Percentiles rank a stretch among this genome's conserved stretches.
phyloP scores from a whole-genome alignment of 1,139 yeast genomes.

The Scheffersomyces titani region DNA sequence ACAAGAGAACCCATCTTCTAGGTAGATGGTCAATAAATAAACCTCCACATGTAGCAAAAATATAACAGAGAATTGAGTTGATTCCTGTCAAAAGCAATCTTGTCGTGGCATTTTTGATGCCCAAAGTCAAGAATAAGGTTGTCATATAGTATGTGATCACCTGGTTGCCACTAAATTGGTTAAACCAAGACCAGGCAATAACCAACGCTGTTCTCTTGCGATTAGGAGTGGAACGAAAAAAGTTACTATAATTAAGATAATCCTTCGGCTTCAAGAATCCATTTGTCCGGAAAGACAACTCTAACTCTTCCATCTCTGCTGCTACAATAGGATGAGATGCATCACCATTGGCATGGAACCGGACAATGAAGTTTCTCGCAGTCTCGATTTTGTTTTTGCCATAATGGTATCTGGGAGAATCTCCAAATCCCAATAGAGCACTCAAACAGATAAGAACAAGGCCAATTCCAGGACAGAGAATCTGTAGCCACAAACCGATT shows the following conservation, averaged over 20 bases:
- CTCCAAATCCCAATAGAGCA: conserved; percentile 33
- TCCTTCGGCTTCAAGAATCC: conserved; percentile 3
- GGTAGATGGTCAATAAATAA: conserved; percentile 4
- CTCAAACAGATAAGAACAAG: conserved; percentile 29
- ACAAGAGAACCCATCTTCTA: conserved; percentile 20
- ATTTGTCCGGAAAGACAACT: conserved; percentile 1
- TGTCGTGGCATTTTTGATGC: conserved; percentile 17
- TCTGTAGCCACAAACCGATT: conserved; percentile 21
- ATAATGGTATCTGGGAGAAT: conserved; percentile 58
- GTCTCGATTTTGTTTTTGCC: conserved; percentile 33
- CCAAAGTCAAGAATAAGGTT: conserved; percentile 17
- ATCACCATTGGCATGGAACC: conserved; percentile 23
- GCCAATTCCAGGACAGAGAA: conserved; percentile 18
- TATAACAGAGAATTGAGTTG: conserved; percentile 15
- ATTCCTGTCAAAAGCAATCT: conserved; percentile 19
- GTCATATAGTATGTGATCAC: conserved; percentile 20
- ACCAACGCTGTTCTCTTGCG: conserved; percentile 6
- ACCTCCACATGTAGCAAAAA: conserved; percentile 18
- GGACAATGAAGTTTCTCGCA: conserved; percentile 31
- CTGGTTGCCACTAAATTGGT: conserved; percentile 20
- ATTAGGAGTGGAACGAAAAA: conserved; percentile 4
- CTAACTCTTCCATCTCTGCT: conserved; percentile 20
- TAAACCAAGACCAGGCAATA: conserved; percentile 11
- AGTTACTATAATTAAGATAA: conserved; percentile 8
- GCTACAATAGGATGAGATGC: conserved; percentile 16